Base-by-base conservation (phyloP, 2,329 filamentous ascomycete genomes). In the Claviceps monticola region DNA sequence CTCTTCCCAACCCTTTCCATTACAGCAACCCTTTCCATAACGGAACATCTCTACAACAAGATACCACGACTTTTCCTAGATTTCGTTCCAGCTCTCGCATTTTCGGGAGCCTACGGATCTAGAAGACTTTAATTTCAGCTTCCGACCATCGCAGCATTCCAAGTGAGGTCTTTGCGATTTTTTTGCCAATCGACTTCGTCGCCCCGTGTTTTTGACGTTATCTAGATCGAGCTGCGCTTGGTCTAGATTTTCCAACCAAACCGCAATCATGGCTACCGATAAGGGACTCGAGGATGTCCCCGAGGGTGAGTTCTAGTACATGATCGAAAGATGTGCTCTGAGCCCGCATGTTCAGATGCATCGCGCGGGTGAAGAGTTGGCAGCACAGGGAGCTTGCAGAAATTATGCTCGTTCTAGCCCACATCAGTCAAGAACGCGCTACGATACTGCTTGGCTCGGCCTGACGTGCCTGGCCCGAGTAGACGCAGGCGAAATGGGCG, bases 201-300 rank as follows among this genome's bases (percentile, higher is more conserved):
- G 61, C 67, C 66, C 66, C 66, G 60, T 71, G 67, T 66, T 67
- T 68, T 64, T 64, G 65, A 67, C 59, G 61, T 56, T 66, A 66
- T 73, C 76, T 82, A 81, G 84, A 78, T 88, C 80, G 85, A 82
- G 78, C 83, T 74, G 75, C 71, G 84, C 83, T 85, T 88, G 86
- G 79, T 83, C 79, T 80, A 76, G 76, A 75, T 67, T 78, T 80
- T 59, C 54, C 53, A 57, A 54, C 71, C 66, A 65, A 65, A 78
- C 75, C 83, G 83, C 88, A 91, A 96, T 86, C 82, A 97, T 97
- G 91, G 91, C 90, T 88, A 83, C 84, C 71, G 86, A 88, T 66
- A 95, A 94, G 81, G 91, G 91, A 80, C 88, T 97, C 78, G 90
- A 96, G 80, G 91, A 97, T 73, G 84, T 95, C 75, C 85, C 88